These are phyloP conservation scores for Sporothrix globosa DNA, from an alignment of 2,329 filamentous ascomycete genomes.

Conservation along the genomic window DNA sequence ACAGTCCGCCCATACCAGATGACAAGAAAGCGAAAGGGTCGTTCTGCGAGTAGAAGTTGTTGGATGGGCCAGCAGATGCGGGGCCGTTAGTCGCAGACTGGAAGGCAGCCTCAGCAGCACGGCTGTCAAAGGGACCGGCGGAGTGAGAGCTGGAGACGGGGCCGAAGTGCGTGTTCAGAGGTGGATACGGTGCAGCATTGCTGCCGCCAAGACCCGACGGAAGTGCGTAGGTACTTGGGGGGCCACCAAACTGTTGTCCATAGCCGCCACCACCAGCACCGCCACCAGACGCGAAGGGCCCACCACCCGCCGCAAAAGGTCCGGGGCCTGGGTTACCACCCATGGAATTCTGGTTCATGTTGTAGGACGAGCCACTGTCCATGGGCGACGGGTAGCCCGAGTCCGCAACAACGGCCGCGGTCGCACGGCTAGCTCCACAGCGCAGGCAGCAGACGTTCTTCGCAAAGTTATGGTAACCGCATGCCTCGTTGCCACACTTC, in stretches of 20 bases:
- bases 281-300: conserved; percentile 62
- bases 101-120: conserved; percentile 92
- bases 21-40: conserved; percentile 82
- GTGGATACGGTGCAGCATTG: conserved; percentile 76
- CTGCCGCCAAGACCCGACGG: conserved; percentile 82
- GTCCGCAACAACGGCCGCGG: conserved; percentile 91
- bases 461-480: conserved; percentile 98
- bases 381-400: conserved; percentile 89
- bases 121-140: conserved; percentile 87
- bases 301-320: conserved; percentile 70
- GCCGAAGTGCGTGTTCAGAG: conserved; percentile 80
- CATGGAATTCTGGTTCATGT: conserved; percentile 88
- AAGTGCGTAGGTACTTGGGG: conserved; percentile 84
- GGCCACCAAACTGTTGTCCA: conserved; percentile 82
- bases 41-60: conserved; percentile 67
- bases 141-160: conserved; percentile 78
- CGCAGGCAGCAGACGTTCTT: conserved; percentile 98
- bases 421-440: conserved; percentile 91
- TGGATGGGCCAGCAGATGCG: conserved; percentile 73
- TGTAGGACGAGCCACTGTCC: conserved; percentile 80
- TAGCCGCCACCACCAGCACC: conserved; percentile 62
- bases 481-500: conserved; percentile 98
- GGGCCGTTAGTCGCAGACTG: conserved; percentile 82
- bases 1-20: conserved; percentile 70
- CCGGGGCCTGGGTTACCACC: conserved; percentile 73